Percentiles rank a stretch among this genome's conserved stretches.
Evolutionary conservation across 2,329 filamentous ascomycete species (phyloP).

Genomic region (Monilinia aucupariae): DNA sequence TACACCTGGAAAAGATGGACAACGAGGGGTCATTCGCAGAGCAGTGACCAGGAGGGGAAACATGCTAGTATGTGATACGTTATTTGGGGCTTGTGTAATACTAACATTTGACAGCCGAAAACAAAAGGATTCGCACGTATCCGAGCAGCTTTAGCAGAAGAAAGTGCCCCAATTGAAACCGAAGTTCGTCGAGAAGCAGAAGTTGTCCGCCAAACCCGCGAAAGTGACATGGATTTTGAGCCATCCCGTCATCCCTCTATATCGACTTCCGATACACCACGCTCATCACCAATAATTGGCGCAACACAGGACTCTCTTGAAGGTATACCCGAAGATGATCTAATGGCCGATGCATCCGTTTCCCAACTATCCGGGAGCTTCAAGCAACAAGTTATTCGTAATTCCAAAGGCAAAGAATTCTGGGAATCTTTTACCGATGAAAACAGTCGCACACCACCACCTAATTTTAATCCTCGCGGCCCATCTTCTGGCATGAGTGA

Average conservation of each 20-base stretch:
- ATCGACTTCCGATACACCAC: conserved; percentile 40
- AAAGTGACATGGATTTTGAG: conserved; percentile 69
- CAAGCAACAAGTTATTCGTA: conserved; percentile 66
- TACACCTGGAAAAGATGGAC: conserved; percentile 48
- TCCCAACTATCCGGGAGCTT: conserved; percentile 57
- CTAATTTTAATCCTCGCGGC: conserved; percentile 52
- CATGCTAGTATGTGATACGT: conserved; percentile 60
- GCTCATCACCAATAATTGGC: conserved; percentile 64
- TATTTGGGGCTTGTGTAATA: not conserved
- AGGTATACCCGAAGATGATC: conserved; percentile 64
- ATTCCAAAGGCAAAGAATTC: conserved; percentile 66
- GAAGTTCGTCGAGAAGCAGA: conserved; percentile 89
- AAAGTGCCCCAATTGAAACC: conserved; percentile 78
- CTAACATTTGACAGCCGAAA: conserved; percentile 64
- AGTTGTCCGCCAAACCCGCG: conserved; percentile 89
- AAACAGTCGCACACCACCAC: conserved; percentile 47
- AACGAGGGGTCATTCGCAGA: conserved; percentile 72
- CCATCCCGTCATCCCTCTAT: conserved; percentile 40
- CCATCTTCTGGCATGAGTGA: conserved; percentile 60
- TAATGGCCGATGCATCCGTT: conserved; percentile 50
- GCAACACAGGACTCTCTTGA: conserved; percentile 59
- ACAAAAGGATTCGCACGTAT: conserved; percentile 94
- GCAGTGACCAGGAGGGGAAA: conserved; percentile 84
- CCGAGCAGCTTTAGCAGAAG: conserved; percentile 81
- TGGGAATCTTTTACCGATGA: conserved; percentile 77